These are phyloP conservation scores for Nemania sp. DNA, from an alignment of 2,329 filamentous ascomycete genomes.

Conservation along the genomic window DNA sequence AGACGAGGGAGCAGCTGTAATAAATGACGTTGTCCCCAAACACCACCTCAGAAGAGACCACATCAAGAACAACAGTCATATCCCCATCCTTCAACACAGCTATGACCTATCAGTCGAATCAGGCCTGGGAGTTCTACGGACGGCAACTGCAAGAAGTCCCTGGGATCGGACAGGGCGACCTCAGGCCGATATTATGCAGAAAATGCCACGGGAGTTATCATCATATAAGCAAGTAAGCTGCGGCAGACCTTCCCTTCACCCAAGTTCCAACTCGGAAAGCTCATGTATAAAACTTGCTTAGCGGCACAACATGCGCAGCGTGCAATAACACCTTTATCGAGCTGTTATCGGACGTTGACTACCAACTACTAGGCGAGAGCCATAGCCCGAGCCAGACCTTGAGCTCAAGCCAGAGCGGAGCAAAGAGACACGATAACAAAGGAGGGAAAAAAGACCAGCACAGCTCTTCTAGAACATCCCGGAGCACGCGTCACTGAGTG, in stretches of 20 bases:
- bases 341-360: slow-evolving; percentile 19
- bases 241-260: neutral
- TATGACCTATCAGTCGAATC: slow-evolving; percentile 17
- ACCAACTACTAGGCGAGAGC: slow-evolving; percentile 3
- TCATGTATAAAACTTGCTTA: neutral
- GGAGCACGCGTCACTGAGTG: slow-evolving; percentile 15
- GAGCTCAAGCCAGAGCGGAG: slow-evolving; percentile 3
- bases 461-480: slow-evolving; percentile 16
- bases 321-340: slow-evolving; percentile 26
- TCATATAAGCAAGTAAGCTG: slow-evolving; percentile 21
- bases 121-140: slow-evolving; percentile 6
- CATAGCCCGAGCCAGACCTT: neutral
- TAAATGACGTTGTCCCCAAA: neutral
- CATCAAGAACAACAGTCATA: neutral
- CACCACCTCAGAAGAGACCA: neutral
- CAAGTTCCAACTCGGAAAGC: neutral
- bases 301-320: slow-evolving; percentile 10
- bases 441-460: slow-evolving; percentile 23
- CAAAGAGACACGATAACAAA: slow-evolving; percentile 20
- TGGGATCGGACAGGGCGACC: slow-evolving; percentile 17
- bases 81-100: neutral
- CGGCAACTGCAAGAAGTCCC: slow-evolving; percentile 16
- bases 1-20: neutral
- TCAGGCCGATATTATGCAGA: slow-evolving; percentile 15
- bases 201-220: slow-evolving; percentile 18